Percentiles rank a stretch among this genome's conserved stretches.
Conservation (phyloP, 768 basidiomycete species). For the Exsudoporus frostii region DNA sequence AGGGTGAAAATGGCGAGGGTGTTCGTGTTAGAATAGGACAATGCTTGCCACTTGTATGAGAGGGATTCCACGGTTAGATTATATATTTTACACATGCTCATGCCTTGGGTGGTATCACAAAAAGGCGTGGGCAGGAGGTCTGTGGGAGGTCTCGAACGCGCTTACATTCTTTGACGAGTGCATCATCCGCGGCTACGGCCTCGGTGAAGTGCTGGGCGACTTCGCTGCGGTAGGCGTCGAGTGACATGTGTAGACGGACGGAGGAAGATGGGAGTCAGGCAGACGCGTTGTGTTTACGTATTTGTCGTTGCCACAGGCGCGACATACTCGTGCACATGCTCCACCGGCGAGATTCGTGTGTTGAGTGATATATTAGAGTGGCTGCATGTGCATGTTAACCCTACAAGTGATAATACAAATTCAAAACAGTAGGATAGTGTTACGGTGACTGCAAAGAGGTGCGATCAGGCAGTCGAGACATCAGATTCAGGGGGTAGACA, state of each 20-base stretch:
- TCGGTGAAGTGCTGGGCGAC: constrained; percentile 27
- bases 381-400: constrained; percentile 17
- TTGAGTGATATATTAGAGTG: constrained; percentile 19
- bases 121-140: constrained; percentile 12
- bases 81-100: constrained; percentile 62
- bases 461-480: constrained; percentile 14
- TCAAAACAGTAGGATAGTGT: constrained; percentile 22
- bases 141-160: constrained; percentile 1
- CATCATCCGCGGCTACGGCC: constrained; percentile 37
- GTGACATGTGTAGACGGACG: constrained; percentile 18
- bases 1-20: constrained; percentile 48
- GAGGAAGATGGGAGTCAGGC: not conserved
- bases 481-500: constrained; percentile 9
- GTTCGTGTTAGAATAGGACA: constrained; percentile 26
- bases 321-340: not conserved
- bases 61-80: constrained; percentile 50
- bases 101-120: constrained; percentile 40
- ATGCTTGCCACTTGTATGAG: constrained; percentile 69
- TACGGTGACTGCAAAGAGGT: constrained; percentile 15
- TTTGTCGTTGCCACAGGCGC: constrained; percentile 14
- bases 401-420: constrained; percentile 32
- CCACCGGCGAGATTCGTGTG: not conserved
- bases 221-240: constrained; percentile 17
- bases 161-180: constrained; percentile 53
- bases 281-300: not conserved